A percentile compares a stretch with the other conserved stretches of the same genome.
Evolutionary conservation across 1,284 basidiomycete genomes (phyloP).

Genomic region (Fomitiporia mediterranea): DNA sequence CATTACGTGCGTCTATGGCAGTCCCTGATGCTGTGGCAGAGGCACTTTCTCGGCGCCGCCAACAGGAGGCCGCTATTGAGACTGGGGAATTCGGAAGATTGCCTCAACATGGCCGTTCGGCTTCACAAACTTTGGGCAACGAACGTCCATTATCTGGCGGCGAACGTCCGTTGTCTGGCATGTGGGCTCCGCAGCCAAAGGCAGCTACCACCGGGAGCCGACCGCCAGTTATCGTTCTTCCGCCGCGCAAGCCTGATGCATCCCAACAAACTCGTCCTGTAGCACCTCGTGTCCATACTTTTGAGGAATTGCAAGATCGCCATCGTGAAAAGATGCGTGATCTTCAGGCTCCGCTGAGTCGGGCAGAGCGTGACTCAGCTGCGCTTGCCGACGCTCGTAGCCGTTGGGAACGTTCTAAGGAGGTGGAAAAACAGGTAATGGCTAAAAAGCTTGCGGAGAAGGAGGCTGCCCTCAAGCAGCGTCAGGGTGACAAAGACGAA

Average conservation of each 20-base stretch:
- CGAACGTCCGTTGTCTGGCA: conserved; percentile 9
- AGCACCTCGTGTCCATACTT: conserved; percentile 55
- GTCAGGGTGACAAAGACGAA: conserved; percentile 42
- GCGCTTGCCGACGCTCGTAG: conserved; percentile 61
- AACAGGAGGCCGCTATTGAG: conserved; percentile 54
- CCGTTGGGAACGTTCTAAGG: conserved; percentile 72
- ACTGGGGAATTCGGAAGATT: conserved; percentile 31
- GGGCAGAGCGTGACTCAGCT: conserved; percentile 65
- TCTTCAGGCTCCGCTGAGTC: conserved; percentile 69
- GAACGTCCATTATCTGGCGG: conserved; percentile 6
- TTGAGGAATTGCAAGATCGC: conserved; percentile 76
- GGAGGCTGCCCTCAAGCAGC: conserved; percentile 42
- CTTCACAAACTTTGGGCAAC: background rate
- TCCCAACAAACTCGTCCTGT: conserved; percentile 36
- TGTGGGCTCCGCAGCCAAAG: conserved; percentile 15
- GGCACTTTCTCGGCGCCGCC: conserved; percentile 62
- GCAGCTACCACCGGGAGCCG: conserved; percentile 4
- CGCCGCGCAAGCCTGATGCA: conserved; percentile 49
- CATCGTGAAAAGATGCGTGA: conserved; percentile 74
- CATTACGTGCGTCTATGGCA: conserved; percentile 37
- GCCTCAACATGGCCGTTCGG: conserved; percentile 19
- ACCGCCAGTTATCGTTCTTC: conserved; percentile 53
- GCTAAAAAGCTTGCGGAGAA: conserved; percentile 65
- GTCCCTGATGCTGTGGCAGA: conserved; percentile 69
- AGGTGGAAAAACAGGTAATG: conserved; percentile 64